A percentile compares a stretch with the other conserved stretches of the same genome.
Evolutionary conservation across 2,329 filamentous ascomycete species (phyloP).

Genomic region (Aspergillus novoparasiticus): DNA sequence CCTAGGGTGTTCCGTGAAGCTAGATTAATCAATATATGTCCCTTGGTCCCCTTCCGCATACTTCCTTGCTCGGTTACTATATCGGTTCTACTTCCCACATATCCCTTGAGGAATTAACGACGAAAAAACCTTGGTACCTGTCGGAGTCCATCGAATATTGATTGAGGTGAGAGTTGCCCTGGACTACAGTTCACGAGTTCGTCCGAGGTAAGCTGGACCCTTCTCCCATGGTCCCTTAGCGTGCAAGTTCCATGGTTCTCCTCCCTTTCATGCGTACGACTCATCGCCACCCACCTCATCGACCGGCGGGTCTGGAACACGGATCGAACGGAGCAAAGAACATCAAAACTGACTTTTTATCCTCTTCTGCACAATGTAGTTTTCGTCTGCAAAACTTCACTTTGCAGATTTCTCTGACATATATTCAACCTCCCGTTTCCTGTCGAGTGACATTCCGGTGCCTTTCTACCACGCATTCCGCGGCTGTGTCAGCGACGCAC

Average conservation of each 20-base stretch:
- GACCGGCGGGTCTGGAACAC: constrained; percentile 9
- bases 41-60: neutral
- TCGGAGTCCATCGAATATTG: neutral
- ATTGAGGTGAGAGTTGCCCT: neutral
- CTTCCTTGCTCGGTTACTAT: neutral
- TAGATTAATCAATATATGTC: neutral
- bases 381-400: constrained; percentile 1
- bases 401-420: neutral
- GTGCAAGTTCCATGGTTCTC: constrained; percentile 4
- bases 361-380: neutral
- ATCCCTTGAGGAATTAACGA: neutral
- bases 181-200: neutral
- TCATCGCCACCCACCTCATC: constrained; percentile 6
- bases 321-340: constrained; percentile 10
- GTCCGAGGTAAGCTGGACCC: constrained; percentile 12
- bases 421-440: neutral
- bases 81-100: neutral
- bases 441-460: constrained; percentile 14
- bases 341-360: constrained; percentile 1
- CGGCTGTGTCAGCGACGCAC: constrained; percentile 17
- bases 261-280: neutral
- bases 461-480: constrained; percentile 20
- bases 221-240: constrained; percentile 5
- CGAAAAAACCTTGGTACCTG: neutral
- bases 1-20: neutral